A percentile compares a stretch with the other conserved stretches of the same genome.
These are phyloP conservation scores for Nephelium lappaceum DNA, from an alignment of 345 rosid species.

Conservation along the genomic window DNA sequence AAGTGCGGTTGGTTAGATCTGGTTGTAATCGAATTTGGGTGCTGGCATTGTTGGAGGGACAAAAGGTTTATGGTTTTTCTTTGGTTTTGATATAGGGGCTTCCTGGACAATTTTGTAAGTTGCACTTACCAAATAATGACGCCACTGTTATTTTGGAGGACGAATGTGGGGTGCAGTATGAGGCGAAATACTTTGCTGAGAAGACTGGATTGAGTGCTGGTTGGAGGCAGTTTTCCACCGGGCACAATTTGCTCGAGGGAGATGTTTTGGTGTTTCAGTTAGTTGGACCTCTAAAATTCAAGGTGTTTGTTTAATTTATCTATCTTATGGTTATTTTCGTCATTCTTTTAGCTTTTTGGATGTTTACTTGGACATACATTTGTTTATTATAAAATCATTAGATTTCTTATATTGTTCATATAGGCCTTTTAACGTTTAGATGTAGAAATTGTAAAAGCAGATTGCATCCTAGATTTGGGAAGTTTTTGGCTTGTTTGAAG, in stretches of 20 bases:
- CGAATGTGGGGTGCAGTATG: slow-evolving; percentile 51
- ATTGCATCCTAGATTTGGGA: neutral
- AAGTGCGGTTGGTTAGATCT: slow-evolving; percentile 19
- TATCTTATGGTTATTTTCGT: slow-evolving; percentile 4
- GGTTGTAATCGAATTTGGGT: neutral
- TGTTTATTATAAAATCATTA: neutral
- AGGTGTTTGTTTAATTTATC: slow-evolving; percentile 46
- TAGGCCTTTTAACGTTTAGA: neutral
- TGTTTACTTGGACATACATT: neutral
- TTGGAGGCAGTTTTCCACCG: slow-evolving; percentile 76
- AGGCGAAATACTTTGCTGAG: slow-evolving; percentile 59
- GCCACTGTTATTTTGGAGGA: slow-evolving; percentile 55
- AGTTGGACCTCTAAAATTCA: slow-evolving; percentile 57
- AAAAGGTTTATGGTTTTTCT: neutral
- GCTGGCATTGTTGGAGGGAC: slow-evolving; percentile 12
- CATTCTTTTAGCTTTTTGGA: neutral
- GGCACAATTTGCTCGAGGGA: slow-evolving; percentile 73
- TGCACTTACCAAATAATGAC: slow-evolving; percentile 55
- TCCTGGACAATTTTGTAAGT: slow-evolving; percentile 73
- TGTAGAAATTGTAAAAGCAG: neutral
- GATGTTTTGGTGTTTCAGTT: slow-evolving; percentile 82
- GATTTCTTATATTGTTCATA: neutral
- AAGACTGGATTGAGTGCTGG: slow-evolving; percentile 94
- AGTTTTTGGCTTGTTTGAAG: neutral
- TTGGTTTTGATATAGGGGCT: slow-evolving; percentile 55